Base-by-base conservation (phyloP, 352 stramenopile genomes). In the Phytophthora pluvialis region DNA sequence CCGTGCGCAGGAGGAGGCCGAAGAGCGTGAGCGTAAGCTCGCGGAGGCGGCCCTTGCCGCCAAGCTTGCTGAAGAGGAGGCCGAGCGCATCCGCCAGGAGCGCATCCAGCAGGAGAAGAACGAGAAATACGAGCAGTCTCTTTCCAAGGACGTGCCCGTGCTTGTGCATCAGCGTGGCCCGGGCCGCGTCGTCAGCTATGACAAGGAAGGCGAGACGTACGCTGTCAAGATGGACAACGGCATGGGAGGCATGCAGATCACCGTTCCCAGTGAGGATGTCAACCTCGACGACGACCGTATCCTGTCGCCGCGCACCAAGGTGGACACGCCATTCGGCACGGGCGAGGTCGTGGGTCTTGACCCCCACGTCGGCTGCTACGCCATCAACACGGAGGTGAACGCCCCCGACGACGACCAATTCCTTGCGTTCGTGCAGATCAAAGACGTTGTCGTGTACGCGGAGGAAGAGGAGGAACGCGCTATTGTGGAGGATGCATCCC, bases 341-440 rank as follows among this genome's bases (percentile, higher is more conserved):
- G 88, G 88, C 31, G 88, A 95, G 56, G 75, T 95, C 13, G 83
- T 95, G 5, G 88, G 88, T 13, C 71, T 95, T 25, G 88, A 95
- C 64, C 88, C 88, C 21, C 88, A 95, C 57, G 81, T 94, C n/a
- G 88, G 88, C 51, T 95, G 88, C 74, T 95, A 95, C 75, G 88
- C 88, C 18, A 85, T 95, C 54, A 91, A 93, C 65, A 94, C 86
- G 46, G 83, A 95, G 67, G 63, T 95, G 43, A 81, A 85, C 46
- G 83, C 81, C 0, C 67, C 85, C 25, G 80, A 95, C 12, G 81
- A 83, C 60, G 83, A 94, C 63, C 81, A 93, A 63, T 90, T 91
- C 65, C 60, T 94, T 47, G 88, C 88, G 21, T 95, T 93, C 38
- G 77, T 95, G 18, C 88, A 95, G 73, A 94, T 95, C 66, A 75